Percentiles rank a stretch among this genome's conserved stretches.
phyloP scores from a whole-genome alignment of 768 basidiomycete genomes.

The Russula dissimulans region DNA sequence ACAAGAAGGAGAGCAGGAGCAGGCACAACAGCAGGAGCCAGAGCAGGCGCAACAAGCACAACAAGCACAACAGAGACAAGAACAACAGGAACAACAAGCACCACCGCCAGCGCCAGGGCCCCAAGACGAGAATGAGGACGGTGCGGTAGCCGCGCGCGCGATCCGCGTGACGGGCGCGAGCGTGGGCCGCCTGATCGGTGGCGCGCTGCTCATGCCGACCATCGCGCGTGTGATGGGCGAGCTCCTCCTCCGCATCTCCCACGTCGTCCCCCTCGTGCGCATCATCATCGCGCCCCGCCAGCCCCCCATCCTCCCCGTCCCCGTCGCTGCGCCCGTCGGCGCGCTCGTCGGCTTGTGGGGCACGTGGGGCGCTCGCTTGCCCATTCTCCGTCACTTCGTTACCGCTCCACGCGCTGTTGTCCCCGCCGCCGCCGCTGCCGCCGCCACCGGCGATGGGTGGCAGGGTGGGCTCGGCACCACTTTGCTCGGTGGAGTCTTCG shows the following conservation, averaged over 20 bases:
- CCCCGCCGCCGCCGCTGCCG: too few relatives aligned
- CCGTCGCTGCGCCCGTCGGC: background rate
- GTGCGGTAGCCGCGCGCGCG: slow-evolving; percentile 47
- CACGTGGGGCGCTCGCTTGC: background rate
- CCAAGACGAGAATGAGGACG: slow-evolving; percentile 24
- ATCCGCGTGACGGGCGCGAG: slow-evolving; percentile 50
- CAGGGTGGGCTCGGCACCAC: slow-evolving; percentile 16
- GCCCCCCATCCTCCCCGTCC: background rate
- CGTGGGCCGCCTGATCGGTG: slow-evolving; percentile 57
- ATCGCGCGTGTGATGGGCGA: slow-evolving; percentile 60
- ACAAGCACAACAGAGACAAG: background rate
- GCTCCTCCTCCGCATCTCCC: slow-evolving; percentile 47
- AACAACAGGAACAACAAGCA: background rate
- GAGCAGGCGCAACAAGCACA: background rate
- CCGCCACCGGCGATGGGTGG: background rate
- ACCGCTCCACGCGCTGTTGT: background rate
- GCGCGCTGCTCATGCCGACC: slow-evolving; percentile 58
- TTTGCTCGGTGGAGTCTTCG: slow-evolving; percentile 29
- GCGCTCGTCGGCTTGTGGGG: background rate
- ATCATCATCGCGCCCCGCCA: slow-evolving; percentile 24
- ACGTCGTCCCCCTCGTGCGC: slow-evolving; percentile 30
- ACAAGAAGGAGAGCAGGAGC: background rate
- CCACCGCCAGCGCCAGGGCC: too few relatives aligned
- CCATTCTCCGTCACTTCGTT: background rate
- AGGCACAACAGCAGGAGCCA: background rate